Base-by-base conservation (phyloP, 768 basidiomycete species). In the Leccinum boreale region DNA sequence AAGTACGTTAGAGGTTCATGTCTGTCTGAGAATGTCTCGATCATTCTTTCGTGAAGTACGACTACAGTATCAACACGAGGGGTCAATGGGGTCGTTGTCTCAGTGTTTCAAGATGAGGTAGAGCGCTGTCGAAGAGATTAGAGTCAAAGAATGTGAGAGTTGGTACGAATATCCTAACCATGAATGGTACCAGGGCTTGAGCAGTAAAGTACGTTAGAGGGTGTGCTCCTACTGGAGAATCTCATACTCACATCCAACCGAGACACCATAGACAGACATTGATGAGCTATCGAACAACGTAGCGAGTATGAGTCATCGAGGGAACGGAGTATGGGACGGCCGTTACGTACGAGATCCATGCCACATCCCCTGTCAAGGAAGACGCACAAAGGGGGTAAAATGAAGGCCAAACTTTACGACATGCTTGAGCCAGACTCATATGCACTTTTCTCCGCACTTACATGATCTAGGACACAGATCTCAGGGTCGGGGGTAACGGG, bases 281-380 rank as follows among this genome's bases (percentile, higher is more conserved):
- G 75, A 94, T 91, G 54, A 77, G 56, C 71, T 72, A 50, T 26
- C 11, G 17, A 31, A 21, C 74, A 63, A 12, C 74, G 42, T 26
- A 46, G 29, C 42, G 4, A 26, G 15, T 49, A 52, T 67, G 26
- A 50, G 47, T 17, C 36, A 44, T 14, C 10, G 15, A 29, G 5
- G 11, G 21, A 31, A 33, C n/a, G 5, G 21, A n/a, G 17, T 24
- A 5, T 19, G 31, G 21, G 46, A 52, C 46, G 14, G 12, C 28
- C 12, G 58, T 53, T 42, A 81, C 85, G 52, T 66, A 89, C 85
- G 46, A 95, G 73, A 70, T 94, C 92, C 21, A 81, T 84, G 35
- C 78, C 76, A 69, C 92, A 94, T 24, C 94, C 94, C 53, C 90
- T 81, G 76, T 95, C 92, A 24, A 95, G 75, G 76, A 94, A 93